Conservation (phyloP, 2,329 filamentous ascomycete species). For the Penicillium palitans region DNA sequence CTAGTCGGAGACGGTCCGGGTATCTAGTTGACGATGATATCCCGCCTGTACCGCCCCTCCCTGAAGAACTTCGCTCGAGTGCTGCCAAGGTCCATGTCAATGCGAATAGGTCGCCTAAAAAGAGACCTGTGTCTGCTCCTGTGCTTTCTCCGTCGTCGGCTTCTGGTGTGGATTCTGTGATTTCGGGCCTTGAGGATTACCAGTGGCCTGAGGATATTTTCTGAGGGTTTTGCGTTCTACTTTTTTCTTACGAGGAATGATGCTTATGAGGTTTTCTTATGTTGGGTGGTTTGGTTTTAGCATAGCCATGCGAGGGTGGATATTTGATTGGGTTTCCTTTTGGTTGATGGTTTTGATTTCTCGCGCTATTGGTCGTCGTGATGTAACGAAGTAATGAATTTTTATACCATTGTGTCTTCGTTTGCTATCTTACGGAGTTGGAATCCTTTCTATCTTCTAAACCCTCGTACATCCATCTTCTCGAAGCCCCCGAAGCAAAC, state of each 20-base stretch:
- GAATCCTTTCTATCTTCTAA: background rate
- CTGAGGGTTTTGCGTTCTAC: slow-evolving; percentile 21
- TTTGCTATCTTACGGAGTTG: background rate
- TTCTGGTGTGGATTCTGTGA: slow-evolving; percentile 9
- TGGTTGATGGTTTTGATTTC: background rate
- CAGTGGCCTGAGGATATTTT: slow-evolving; percentile 49
- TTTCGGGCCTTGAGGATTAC: slow-evolving; percentile 31
- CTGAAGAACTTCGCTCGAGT: slow-evolving; percentile 34
- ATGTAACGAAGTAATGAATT: slow-evolving; percentile 26
- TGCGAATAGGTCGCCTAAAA: slow-evolving; percentile 26
- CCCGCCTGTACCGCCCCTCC: slow-evolving; percentile 44
- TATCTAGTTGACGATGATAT: slow-evolving; percentile 33
- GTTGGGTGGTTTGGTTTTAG: background rate
- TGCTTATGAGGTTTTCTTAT: background rate
- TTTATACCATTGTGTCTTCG: slow-evolving; percentile 21
- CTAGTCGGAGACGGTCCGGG: slow-evolving; percentile 14
- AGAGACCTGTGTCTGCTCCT: slow-evolving; percentile 16
- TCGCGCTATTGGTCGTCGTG: slow-evolving; percentile 6
- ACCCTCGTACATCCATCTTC: background rate
- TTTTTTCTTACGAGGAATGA: background rate
- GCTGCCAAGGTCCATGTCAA: slow-evolving; percentile 31
- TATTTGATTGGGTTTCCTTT: background rate
- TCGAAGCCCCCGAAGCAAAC: background rate
- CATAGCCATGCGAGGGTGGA: background rate
- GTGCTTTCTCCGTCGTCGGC: slow-evolving; percentile 7